Evolutionary conservation across 2,329 filamentous ascomycete genomes (phyloP).

Genomic region (Colletotrichum siamense): DNA sequence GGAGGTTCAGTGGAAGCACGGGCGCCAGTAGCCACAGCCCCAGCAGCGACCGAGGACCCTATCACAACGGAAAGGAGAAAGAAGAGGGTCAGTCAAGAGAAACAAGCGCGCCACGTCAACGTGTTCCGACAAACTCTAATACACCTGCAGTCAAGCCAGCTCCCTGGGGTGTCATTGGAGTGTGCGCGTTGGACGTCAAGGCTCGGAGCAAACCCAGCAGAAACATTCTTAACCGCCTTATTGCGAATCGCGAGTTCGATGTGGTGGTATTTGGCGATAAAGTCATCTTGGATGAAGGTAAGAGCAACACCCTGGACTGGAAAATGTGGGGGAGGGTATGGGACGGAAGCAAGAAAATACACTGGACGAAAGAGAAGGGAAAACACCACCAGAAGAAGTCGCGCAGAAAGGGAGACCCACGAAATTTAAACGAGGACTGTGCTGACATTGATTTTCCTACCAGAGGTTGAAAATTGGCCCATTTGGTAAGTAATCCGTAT

Average conservation of each 20-base stretch:
- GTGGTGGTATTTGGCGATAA: slow-evolving; percentile 99
- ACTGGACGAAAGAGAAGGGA: neutral
- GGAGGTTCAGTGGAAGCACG: slow-evolving; percentile 82
- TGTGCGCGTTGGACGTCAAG: slow-evolving; percentile 95
- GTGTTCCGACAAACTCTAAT: slow-evolving; percentile 31
- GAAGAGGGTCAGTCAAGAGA: slow-evolving; percentile 52
- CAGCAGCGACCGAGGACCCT: slow-evolving; percentile 69
- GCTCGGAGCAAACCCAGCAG: slow-evolving; percentile 95
- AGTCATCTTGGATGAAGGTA: slow-evolving; percentile 91
- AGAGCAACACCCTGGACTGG: slow-evolving; percentile 23
- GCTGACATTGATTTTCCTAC: neutral
- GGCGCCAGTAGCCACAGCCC: slow-evolving; percentile 83
- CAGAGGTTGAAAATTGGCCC: slow-evolving; percentile 92
- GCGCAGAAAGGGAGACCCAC: neutral
- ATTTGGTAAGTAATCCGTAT: slow-evolving; percentile 65
- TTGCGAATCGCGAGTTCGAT: slow-evolving; percentile 91
- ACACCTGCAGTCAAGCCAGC: slow-evolving; percentile 55
- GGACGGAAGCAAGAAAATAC: neutral
- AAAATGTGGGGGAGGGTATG: neutral
- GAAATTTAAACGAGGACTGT: neutral
- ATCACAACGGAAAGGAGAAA: slow-evolving; percentile 54
- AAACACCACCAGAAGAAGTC: neutral
- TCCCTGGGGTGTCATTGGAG: slow-evolving; percentile 77
- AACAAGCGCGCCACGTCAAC: slow-evolving; percentile 16
- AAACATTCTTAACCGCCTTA: slow-evolving; percentile 92